Conservation (phyloP, 1,139 yeast species). For the Scheffersomyces stambukii region DNA sequence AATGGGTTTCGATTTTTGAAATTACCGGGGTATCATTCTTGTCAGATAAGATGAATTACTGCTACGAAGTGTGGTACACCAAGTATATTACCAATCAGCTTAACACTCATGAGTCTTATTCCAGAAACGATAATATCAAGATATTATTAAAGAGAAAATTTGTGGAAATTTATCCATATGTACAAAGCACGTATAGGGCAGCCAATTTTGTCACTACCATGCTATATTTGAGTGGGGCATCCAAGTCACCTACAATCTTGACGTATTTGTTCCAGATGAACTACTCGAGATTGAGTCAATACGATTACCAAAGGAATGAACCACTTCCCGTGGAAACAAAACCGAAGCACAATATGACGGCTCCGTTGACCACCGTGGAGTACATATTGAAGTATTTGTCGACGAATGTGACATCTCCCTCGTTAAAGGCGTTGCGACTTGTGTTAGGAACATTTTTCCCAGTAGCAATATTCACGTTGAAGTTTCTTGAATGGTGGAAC, state of each 20-base stretch:
- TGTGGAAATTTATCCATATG: constrained; percentile 57
- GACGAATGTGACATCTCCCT: constrained; percentile 33
- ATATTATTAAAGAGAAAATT: constrained; percentile 41
- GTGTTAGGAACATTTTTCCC: constrained; percentile 65
- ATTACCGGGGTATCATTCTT: constrained; percentile 67
- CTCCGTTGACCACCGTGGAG: constrained; percentile 55
- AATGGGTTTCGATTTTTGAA: constrained; percentile 55
- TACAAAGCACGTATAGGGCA: constrained; percentile 46
- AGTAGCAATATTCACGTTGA: constrained; percentile 74
- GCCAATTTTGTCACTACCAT: constrained; percentile 59
- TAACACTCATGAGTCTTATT: constrained; percentile 24
- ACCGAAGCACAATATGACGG: constrained; percentile 25
- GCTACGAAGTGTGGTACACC: constrained; percentile 64
- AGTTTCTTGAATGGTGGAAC: constrained; percentile 95
- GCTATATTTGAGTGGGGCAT: constrained; percentile 62
- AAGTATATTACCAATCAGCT: constrained; percentile 49
- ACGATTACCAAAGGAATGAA: constrained; percentile 56
- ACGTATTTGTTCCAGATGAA: constrained; percentile 63
- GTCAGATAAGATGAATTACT: constrained; percentile 61
- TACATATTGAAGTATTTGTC: constrained; percentile 28
- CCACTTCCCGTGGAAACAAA: constrained; percentile 14
- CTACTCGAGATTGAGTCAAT: constrained; percentile 63
- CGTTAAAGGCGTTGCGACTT: constrained; percentile 34
- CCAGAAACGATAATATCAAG: constrained; percentile 25
- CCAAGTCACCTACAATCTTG: constrained; percentile 60